Evolutionary conservation across 2,329 filamentous ascomycete species (phyloP).

Genomic region (Decorospora gaudefroyi): DNA sequence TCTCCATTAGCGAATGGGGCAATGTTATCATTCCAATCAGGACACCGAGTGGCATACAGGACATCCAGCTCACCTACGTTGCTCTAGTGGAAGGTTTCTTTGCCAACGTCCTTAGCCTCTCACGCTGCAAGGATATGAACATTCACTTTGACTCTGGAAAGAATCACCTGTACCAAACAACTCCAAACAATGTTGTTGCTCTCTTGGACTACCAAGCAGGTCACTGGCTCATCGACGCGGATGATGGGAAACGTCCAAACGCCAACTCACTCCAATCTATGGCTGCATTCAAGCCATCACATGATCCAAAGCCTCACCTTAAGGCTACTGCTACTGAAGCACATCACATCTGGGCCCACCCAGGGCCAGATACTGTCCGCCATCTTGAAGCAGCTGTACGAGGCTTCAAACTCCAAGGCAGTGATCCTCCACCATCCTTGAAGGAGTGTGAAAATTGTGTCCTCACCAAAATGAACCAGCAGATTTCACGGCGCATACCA

Average conservation of each 20-base stretch:
- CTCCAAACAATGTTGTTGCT: background rate
- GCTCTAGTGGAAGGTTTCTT: slow-evolving; percentile 7
- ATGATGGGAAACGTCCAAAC: slow-evolving; percentile 2
- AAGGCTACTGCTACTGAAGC: background rate
- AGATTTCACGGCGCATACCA: slow-evolving; percentile 1
- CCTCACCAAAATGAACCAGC: slow-evolving; percentile 4
- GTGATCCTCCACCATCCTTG: background rate
- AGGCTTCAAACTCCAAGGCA: slow-evolving; percentile 1
- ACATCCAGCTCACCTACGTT: slow-evolving; percentile 1
- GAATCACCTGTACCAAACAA: background rate
- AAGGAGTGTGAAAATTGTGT: slow-evolving; percentile 1
- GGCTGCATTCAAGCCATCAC: background rate
- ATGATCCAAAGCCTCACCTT: background rate
- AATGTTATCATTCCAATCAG: background rate
- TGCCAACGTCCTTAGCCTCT: slow-evolving; percentile 3
- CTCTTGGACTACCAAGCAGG: slow-evolving; percentile 5
- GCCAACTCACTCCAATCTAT: background rate
- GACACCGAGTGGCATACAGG: background rate
- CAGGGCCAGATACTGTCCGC: background rate
- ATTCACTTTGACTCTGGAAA: slow-evolving; percentile 10
- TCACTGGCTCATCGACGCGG: slow-evolving; percentile 8
- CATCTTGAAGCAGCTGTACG: slow-evolving; percentile 3
- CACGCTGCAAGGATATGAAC: slow-evolving; percentile 1
- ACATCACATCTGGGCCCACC: slow-evolving; percentile 5
- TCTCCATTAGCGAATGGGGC: background rate